Percentiles rank a stretch among this genome's conserved stretches.
Evolutionary conservation across 1,284 basidiomycete species (phyloP).

Genomic region (Golubevia pallescens): DNA sequence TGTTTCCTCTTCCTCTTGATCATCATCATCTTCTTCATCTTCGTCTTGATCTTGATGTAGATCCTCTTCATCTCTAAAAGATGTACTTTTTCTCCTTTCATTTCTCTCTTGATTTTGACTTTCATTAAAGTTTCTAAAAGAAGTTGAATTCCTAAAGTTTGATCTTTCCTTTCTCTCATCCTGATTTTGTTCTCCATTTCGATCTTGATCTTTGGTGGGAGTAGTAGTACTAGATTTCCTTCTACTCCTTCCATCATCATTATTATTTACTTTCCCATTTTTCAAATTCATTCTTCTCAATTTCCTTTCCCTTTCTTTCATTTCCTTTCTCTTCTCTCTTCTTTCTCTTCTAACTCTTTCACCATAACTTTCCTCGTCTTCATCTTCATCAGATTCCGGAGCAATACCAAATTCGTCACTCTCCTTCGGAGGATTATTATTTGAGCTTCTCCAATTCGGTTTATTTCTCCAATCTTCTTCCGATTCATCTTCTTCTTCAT

Average conservation of each 20-base stretch:
- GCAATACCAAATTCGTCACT: constrained; percentile 34
- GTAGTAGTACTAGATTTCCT: too few relatives aligned
- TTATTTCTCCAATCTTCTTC: constrained; percentile 16
- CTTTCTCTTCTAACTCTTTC: background rate
- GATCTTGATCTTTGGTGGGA: too few relatives aligned
- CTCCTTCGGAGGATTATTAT: constrained; percentile 25
- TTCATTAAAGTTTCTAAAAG: too few relatives aligned
- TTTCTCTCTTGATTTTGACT: background rate
- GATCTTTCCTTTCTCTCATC: background rate
- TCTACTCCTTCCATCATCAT: background rate
- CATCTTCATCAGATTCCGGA: constrained; percentile 5
- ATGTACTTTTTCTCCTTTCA: background rate
- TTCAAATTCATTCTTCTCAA: constrained; percentile 35
- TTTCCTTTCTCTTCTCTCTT: too few relatives aligned
- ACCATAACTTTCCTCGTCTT: constrained; percentile 1
- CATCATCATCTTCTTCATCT: constrained; percentile 2
- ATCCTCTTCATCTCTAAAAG: background rate
- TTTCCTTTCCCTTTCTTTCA: background rate
- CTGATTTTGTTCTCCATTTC: background rate
- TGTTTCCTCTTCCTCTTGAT: background rate
- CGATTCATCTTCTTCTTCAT: constrained; percentile 5
- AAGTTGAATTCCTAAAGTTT: background rate
- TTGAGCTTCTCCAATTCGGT: constrained; percentile 19
- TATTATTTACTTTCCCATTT: constrained; percentile 25
- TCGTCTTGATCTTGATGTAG: background rate